These are phyloP conservation scores for Rhododendron molle DNA, from an alignment of 148 eudicot species.

Conservation along the genomic window DNA sequence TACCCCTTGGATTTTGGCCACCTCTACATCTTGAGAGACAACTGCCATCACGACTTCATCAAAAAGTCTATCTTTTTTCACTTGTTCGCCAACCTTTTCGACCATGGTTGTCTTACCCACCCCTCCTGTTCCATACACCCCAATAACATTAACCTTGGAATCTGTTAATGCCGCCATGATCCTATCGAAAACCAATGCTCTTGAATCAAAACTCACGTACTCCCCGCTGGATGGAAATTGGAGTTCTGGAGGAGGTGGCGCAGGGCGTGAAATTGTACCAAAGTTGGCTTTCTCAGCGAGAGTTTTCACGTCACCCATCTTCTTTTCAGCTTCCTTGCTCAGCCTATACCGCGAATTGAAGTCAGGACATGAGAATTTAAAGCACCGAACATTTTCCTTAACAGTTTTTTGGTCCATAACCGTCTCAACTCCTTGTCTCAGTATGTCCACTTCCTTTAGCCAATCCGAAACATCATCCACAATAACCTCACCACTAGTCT, in stretches of 20 bases:
- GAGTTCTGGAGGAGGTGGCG: neutral
- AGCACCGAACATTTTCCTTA: neutral
- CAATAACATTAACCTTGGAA: neutral
- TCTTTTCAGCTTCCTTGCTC: neutral
- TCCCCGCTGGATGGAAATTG: neutral
- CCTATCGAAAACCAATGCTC: neutral
- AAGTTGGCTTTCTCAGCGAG: neutral
- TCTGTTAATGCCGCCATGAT: neutral
- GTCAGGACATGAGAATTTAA: neutral
- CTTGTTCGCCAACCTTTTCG: neutral
- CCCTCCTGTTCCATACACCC: conserved; percentile 9
- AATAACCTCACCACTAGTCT: neutral
- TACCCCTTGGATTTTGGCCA: neutral
- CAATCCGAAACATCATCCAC: neutral
- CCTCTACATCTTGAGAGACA: neutral
- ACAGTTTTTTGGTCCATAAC: neutral
- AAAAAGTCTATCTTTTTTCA: neutral
- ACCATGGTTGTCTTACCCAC: conserved; percentile 8
- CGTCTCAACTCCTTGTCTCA: neutral
- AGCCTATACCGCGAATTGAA: neutral
- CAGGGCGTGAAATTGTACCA: neutral
- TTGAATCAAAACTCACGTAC: neutral
- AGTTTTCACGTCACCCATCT: too few relatives aligned
- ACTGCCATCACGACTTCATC: neutral
- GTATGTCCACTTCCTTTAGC: neutral